phyloP scores from a whole-genome alignment of 257 asterid genomes.

The Cordia subcordata region DNA sequence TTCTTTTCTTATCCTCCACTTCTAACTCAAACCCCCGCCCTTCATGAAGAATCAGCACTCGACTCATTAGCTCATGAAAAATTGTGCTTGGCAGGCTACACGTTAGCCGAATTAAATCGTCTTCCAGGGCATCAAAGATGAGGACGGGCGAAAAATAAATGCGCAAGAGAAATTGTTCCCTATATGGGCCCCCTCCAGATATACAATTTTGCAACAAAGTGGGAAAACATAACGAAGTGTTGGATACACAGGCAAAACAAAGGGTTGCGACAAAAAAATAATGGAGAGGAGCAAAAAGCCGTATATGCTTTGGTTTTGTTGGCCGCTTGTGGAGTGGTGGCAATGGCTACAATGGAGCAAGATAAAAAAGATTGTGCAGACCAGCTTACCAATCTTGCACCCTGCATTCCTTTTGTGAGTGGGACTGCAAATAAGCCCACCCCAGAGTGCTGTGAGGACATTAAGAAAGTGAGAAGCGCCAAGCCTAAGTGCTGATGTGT shows the following conservation, averaged over 20 bases:
- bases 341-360: slow-evolving; percentile 34
- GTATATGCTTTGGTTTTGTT: slow-evolving; percentile 2
- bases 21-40: too few relatives aligned
- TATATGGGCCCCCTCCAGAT: background rate
- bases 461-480: slow-evolving; percentile 36
- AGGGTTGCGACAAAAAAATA: background rate
- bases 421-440: slow-evolving; percentile 54
- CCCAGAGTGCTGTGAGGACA: slow-evolving; percentile 47
- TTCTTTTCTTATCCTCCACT: too few relatives aligned
- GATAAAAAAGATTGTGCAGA: slow-evolving; percentile 66
- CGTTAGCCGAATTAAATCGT: too few relatives aligned
- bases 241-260: background rate
- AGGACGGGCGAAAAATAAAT: slow-evolving; percentile 12
- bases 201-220: background rate
- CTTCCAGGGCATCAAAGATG: background rate
- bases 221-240: background rate
- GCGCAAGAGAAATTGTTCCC: background rate
- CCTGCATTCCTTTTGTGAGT: slow-evolving; percentile 64
- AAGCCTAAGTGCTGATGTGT: slow-evolving; percentile 70
- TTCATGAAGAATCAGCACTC: too few relatives aligned
- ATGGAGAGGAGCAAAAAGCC: slow-evolving; percentile 8
- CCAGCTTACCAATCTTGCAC: slow-evolving; percentile 39
- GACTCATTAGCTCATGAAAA: too few relatives aligned
- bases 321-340: slow-evolving; percentile 10
- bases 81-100: too few relatives aligned